Base-by-base conservation (phyloP, 2,329 filamentous ascomycete genomes). In the Fusarium subglutinans region DNA sequence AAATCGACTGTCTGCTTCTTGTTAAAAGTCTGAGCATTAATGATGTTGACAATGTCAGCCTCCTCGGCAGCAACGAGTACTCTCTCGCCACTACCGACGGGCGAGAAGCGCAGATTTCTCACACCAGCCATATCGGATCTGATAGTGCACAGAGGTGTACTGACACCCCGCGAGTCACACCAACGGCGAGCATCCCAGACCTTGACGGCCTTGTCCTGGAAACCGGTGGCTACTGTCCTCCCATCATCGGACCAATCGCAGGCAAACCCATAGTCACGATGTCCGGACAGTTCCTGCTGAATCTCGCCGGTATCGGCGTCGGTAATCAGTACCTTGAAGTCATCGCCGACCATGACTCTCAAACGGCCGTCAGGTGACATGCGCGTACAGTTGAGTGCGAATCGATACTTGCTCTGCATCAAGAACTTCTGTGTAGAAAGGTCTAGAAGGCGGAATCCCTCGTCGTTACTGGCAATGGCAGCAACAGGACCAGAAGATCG, bases 211-310 rank as follows among this genome's bases (percentile, higher is more conserved):
- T 88, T 91, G 80, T 96, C 93, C 81, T 96, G 93, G 70, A 92
- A 92, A 28, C 91, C 93, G 1, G 93, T 95, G 18, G 93, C 93
- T 26, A 95, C 87, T 18, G 91, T 92, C 83, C 91, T 90, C 38
- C 93, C 93, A 79, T 95, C 91, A 60, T 92, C 90, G 24, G 93
- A 91, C 93, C 93, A 96, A 74, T 92, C 93, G 77, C 92, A 94
- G 4, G 93, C 90, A 77, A 95, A 96, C 5, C 90, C 92, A 74
- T 88, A 93, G 78, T 95, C 93, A 20, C 85, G 85, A 78, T 94
- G 92, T 5, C 91, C 91, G 8, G 84, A 81, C 4, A 95, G 87
- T 33, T 84, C 82, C 74, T 91, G 86, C 71, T 88, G 86, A 63
- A 84, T 85, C 67, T 87, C 83, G 20, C 92, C 90, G 18, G 88